Evolutionary conservation across 2,329 filamentous ascomycete species (phyloP).

Genomic region (Purpureocillium lavendulum): DNA sequence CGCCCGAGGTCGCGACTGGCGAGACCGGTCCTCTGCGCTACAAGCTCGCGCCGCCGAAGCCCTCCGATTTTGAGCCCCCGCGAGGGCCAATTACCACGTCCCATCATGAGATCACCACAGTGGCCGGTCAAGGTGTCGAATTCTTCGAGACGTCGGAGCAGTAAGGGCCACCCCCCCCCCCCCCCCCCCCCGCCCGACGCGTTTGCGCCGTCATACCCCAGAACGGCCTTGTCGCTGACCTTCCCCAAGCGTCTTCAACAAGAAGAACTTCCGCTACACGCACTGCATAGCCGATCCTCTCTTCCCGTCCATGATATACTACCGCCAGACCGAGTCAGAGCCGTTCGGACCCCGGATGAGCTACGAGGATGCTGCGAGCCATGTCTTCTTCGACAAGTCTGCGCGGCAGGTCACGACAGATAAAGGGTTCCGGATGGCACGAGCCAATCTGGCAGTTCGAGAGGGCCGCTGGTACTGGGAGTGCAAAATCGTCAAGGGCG

Average conservation of each 20-base stretch:
- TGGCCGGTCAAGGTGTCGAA: conserved; percentile 42
- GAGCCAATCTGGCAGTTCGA: conserved; percentile 82
- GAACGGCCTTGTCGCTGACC: too few species aligned
- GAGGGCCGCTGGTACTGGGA: conserved; percentile 94
- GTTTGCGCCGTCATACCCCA: too few species aligned
- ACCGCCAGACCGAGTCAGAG: conserved; percentile 77
- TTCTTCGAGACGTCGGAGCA: conserved; percentile 59
- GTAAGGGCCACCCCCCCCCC: too few species aligned
- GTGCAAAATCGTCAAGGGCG: conserved; percentile 77
- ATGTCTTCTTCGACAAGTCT: conserved; percentile 72
- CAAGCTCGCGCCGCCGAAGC: conserved; percentile 55
- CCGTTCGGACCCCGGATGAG: conserved; percentile 81
- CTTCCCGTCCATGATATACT: conserved; percentile 81
- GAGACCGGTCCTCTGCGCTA: conserved; percentile 48
- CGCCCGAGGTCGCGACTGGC: conserved; percentile 17
- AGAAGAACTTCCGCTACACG: conserved; percentile 76
- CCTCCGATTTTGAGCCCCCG: conserved; percentile 52
- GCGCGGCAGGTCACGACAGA: conserved; percentile 77
- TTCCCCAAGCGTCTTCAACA: conserved; percentile 46
- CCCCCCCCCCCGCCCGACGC: too few species aligned
- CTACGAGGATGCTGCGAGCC: conserved; percentile 83
- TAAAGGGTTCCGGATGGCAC: conserved; percentile 85
- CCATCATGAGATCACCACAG: conserved; percentile 43
- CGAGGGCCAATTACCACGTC: conserved; percentile 48
- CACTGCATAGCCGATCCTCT: conserved; percentile 84